phyloP scores from a whole-genome alignment of 1,139 yeast species.

The Blastobotrys buckinghamii region DNA sequence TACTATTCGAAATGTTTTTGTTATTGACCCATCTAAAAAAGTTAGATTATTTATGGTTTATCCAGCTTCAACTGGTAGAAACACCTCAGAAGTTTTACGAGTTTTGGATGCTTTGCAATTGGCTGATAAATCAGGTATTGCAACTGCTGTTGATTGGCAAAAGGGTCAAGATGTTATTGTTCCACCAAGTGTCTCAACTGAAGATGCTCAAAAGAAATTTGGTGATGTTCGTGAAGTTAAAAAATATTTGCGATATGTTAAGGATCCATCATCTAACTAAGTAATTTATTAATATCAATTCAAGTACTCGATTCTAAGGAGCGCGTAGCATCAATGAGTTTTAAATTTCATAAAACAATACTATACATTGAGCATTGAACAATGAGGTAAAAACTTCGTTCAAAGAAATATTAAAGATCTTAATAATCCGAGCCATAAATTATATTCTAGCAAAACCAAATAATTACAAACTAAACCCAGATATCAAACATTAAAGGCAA shows the following conservation, averaged over 20 bases:
- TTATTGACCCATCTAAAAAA: conserved; percentile 83
- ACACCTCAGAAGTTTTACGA: conserved; percentile 80
- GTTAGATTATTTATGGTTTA: conserved; percentile 76
- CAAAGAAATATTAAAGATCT: too few relatives aligned
- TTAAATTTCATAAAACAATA: too few relatives aligned
- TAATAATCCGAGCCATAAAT: too few relatives aligned
- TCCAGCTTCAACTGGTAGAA: conserved; percentile 91
- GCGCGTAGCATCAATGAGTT: too few relatives aligned
- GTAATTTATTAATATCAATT: background rate
- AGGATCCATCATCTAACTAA: conserved; percentile 18
- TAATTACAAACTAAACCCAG: too few relatives aligned
- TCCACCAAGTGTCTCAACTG: conserved; percentile 76
- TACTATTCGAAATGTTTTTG: conserved; percentile 82
- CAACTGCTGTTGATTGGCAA: conserved; percentile 71
- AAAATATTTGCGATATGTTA: conserved; percentile 67
- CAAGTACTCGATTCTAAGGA: background rate
- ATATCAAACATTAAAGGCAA: too few relatives aligned
- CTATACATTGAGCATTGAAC: too few relatives aligned
- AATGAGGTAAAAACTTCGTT: too few relatives aligned
- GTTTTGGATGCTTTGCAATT: conserved; percentile 80
- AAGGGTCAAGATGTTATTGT: conserved; percentile 84
- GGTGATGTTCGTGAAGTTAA: conserved; percentile 76
- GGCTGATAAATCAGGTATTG: conserved; percentile 72
- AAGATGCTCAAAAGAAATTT: conserved; percentile 73
- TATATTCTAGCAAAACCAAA: background rate